Evolutionary conservation across 192 early-diverging fungal genomes (phyloP).

Genomic region (Phycomyces nitens): DNA sequence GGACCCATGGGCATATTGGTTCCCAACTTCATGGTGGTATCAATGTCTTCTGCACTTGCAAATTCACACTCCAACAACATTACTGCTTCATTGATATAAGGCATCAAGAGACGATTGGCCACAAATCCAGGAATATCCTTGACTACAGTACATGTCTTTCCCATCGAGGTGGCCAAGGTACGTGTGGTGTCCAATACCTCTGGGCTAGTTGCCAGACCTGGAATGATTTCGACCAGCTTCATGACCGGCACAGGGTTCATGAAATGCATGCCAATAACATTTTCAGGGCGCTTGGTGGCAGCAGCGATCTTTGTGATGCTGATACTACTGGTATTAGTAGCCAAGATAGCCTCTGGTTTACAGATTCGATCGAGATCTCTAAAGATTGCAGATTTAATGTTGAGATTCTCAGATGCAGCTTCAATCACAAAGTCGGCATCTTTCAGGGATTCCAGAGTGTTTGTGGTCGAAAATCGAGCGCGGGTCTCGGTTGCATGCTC

Average conservation of each 20-base stretch:
- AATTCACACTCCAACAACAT: conserved; percentile 83
- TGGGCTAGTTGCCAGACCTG: conserved; percentile 79
- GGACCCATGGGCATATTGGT: conserved; percentile 98
- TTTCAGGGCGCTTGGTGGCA: conserved; percentile 74
- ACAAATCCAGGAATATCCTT: conserved; percentile 96
- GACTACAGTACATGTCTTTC: conserved; percentile 87
- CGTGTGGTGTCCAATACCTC: conserved; percentile 71
- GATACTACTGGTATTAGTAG: conserved; percentile 97
- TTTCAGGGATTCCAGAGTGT: conserved; percentile 56
- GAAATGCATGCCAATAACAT: conserved; percentile 98
- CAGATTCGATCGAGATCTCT: conserved; percentile 65
- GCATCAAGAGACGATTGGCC: conserved; percentile 96
- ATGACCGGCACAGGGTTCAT: conserved; percentile 98
- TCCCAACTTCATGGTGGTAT: conserved; percentile 97
- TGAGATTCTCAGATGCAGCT: conserved; percentile 83
- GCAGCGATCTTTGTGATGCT: conserved; percentile 96
- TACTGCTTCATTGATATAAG: conserved; percentile 97
- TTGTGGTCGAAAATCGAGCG: conserved; percentile 59
- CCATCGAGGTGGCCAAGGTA: conserved; percentile 78
- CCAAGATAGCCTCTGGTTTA: conserved; percentile 72
- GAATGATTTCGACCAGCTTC: conserved; percentile 96
- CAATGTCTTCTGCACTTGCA: conserved; percentile 91
- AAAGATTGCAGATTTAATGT: conserved; percentile 83
- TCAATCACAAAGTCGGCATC: conserved; percentile 89
- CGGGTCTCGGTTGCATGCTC: conserved; percentile 63